These are phyloP conservation scores for Xylaria sp. DNA, from an alignment of 495 filamentous ascomycete species.

Conservation along the genomic window DNA sequence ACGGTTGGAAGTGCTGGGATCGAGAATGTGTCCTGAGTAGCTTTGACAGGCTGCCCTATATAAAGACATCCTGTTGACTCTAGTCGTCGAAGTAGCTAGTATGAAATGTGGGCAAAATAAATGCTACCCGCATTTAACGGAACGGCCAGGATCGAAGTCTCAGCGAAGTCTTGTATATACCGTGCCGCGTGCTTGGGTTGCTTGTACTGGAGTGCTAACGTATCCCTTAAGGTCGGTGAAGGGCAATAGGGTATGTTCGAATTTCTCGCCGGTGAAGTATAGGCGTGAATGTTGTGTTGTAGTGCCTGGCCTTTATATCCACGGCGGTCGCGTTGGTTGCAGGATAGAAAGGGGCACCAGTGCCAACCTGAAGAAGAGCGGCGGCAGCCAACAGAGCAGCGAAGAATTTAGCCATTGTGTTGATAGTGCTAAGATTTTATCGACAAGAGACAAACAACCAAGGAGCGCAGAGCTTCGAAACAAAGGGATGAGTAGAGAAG, in stretches of 20 bases:
- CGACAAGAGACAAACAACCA: neutral
- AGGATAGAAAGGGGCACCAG: conserved; percentile 37
- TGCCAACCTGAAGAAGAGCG: conserved; percentile 38
- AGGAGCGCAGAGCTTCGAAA: conserved; percentile 1
- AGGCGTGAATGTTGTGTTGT: conserved; percentile 27
- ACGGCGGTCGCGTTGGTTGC: conserved; percentile 31
- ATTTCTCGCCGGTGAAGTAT: conserved; percentile 30
- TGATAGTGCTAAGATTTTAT: conserved; percentile 22
- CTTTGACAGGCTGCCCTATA: neutral
- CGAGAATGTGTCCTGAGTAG: neutral
- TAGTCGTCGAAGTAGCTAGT: neutral
- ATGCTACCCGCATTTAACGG: neutral
- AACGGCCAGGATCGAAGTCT: neutral
- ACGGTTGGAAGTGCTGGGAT: neutral
- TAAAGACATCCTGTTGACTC: conserved; percentile 4
- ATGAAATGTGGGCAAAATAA: neutral
- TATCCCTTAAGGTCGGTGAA: conserved; percentile 36
- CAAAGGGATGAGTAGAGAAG: neutral
- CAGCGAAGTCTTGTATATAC: conserved; percentile 17
- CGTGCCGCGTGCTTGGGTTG: neutral
- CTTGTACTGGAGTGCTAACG: neutral
- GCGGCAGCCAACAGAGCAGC: conserved; percentile 38
- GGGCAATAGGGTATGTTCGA: conserved; percentile 39
- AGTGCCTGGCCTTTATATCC: conserved; percentile 17
- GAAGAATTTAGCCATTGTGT: conserved; percentile 40